Evolutionary conservation across 208 protist species (phyloP), one percentile per base, ranked within the genome.

Genomic region (Phytomonas sp.): DNA sequence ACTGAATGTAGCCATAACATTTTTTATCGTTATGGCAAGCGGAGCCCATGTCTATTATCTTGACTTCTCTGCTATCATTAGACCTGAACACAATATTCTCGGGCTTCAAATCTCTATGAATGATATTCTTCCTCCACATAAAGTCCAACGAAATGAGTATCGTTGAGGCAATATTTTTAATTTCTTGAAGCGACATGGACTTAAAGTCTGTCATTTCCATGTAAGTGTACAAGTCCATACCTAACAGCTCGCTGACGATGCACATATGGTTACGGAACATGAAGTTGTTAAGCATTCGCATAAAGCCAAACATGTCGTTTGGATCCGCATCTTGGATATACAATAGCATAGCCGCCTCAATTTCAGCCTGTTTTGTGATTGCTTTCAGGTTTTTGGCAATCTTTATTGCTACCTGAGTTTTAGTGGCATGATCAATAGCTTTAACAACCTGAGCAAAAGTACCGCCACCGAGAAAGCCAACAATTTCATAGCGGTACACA

Each of bases 1-100:
- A 95, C 72, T 94, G 89, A 28, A 95, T 91, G 72, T 99, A 99
- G 36, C 95, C 96, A 72, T 91, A 97, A 28, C 84, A 66, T 33
- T 81, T 82, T 62, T 95, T 75, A 46, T 93, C 75, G 53, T 97
- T 94, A 78, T 95, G 98, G 85, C 97, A 98, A 11, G 90, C 91
- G n/a, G 93, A 97, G 28, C 98, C 98, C 66, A 99, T 94, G 80
- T 99, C 98, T 67, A 98, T 98, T 23, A 99, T 84, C 73, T 98
- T 99, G 75, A 99, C 96, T 26, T 76, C 81, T 28, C 82, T 80
- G 31, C 85, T 87, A 61, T 86, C 85, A 20, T 82, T 66, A 23
- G 81, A 69, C 67, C 81, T 79, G 26, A 97, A 74, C 8, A 99
- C 78, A 53, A 99, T 89, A 76, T 99, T 99, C 79, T 99, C 97